Conservation (phyloP, 179 eudicot species). For the Nepenthes alata region DNA sequence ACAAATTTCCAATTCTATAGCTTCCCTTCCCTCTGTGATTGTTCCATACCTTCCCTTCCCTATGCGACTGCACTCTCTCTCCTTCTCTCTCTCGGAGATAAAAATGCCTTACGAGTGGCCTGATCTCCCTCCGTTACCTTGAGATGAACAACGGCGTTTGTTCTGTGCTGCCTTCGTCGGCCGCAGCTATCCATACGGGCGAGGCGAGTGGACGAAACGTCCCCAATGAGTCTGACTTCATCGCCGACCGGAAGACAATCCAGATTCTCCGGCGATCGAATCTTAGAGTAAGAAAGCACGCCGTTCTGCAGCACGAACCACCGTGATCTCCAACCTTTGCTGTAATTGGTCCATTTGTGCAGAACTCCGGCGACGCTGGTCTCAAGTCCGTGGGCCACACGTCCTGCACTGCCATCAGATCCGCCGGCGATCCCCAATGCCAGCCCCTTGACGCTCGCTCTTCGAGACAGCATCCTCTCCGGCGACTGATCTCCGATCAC, state of each 20-base stretch:
- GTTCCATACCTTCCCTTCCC: too few species aligned
- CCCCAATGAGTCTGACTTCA: conserved; percentile 56
- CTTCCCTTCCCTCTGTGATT: too few species aligned
- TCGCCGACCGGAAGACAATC: conserved; percentile 15
- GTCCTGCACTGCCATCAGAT: conserved; percentile 35
- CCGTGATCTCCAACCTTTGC: conserved; percentile 88
- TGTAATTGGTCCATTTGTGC: conserved; percentile 78
- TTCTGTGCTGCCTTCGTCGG: conserved; percentile 16
- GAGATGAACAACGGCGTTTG: conserved; percentile 45
- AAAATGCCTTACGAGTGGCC: too few species aligned
- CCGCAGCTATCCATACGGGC: conserved; percentile 22
- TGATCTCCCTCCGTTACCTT: conserved; percentile 30
- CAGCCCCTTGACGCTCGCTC: conserved; percentile 15
- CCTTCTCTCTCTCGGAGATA: too few species aligned
- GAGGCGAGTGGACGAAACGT: conserved; percentile 19
- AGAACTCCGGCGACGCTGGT: conserved; percentile 58
- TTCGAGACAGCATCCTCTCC: conserved; percentile 25
- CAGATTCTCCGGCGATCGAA: conserved; percentile 28
- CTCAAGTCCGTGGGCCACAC: conserved; percentile 21
- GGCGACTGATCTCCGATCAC: conserved; percentile 37
- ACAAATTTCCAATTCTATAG: not conserved
- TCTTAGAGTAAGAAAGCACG: conserved; percentile 55
- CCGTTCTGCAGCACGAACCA: conserved; percentile 70
- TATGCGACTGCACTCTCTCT: too few species aligned
- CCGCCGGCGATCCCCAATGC: conserved; percentile 19